Evolutionary conservation across 768 basidiomycete genomes (phyloP), one percentile per base, ranked within the genome.

Genomic region (Boletus tomentosulus): DNA sequence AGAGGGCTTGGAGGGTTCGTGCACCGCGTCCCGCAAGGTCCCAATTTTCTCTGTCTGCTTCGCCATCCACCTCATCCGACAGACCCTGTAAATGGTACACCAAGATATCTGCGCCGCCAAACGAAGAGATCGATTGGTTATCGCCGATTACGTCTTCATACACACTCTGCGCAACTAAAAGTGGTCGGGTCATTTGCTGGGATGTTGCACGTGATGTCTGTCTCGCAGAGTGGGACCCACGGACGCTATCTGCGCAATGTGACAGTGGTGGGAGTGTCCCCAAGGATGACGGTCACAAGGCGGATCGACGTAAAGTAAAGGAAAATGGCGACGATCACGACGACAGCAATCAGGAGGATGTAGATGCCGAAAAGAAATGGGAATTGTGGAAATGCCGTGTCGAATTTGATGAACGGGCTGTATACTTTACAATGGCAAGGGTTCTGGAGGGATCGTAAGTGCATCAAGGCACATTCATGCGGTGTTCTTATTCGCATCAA

Each of bases 331-430:
- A 59, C 4, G 63, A 69, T 13, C 41, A 51, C 3, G 57, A 50
- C n/a, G 54, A 53, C 3, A 53, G 25, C 7, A 27, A 8, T n/a
- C 55, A 24, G 16, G 54, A 48, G 8, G 55, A 47, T 2, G 15
- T 16, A 3, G 54, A 63, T 2, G 38, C 50, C 3, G 73, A 76
- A 43, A 69, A 71, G 46, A 70, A 71, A 25, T 88, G 86, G 86
- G 85, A 87, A 60, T 62, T 89, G 6, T 88, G 86, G 87, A 89
- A 89, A 61, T 88, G 87, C 58, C 71, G 86, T 9, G 86, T 89
- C 16, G 87, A 87, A 62, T 88, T 87, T 62, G 85, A 87, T 38
- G 78, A 82, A 57, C 72, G 82, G 54, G 80, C 82, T 0, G 86
- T 87, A 34, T 89, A 80, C 67, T 87, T 89, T 61, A 85, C 83